Conservation (phyloP, 2,329 filamentous ascomycete genomes). For the Scytalidium lignicola region DNA sequence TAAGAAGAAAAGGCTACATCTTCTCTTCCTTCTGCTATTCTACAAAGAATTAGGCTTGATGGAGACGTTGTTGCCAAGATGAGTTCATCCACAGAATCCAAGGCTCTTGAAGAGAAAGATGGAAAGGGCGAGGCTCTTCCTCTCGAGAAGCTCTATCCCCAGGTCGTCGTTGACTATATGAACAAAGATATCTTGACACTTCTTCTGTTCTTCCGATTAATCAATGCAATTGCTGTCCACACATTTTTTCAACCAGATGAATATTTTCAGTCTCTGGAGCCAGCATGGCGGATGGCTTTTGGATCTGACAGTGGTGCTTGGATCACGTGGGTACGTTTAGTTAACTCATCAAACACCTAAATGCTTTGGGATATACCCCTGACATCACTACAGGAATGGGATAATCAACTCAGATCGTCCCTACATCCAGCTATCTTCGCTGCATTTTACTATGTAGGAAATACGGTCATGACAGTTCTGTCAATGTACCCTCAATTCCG, state of each 20-base stretch:
- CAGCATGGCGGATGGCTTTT: constrained; percentile 87
- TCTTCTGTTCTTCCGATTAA: constrained; percentile 64
- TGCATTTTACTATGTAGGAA: constrained; percentile 60
- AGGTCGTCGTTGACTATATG: constrained; percentile 22
- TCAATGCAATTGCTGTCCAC: constrained; percentile 71
- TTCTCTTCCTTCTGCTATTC: neutral
- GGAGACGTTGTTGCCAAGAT: constrained; percentile 4
- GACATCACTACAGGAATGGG: constrained; percentile 71
- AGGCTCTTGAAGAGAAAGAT: neutral
- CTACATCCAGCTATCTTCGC: constrained; percentile 88
- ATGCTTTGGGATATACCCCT: constrained; percentile 1
- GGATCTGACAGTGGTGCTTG: constrained; percentile 73
- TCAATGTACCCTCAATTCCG: constrained; percentile 48
- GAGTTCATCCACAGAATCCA: constrained; percentile 2
- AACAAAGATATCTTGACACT: constrained; percentile 22
- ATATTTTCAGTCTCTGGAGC: constrained; percentile 93
- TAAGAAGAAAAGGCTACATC: neutral
- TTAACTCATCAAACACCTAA: too few relatives aligned
- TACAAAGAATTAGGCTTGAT: neutral
- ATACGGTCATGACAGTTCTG: constrained; percentile 50
- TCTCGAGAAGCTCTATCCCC: constrained; percentile 16
- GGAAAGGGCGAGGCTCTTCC: neutral
- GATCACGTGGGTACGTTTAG: constrained; percentile 86
- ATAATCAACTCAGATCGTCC: constrained; percentile 78
- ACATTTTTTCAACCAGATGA: constrained; percentile 99